Percentiles rank a stretch among this genome's conserved stretches.
These are phyloP conservation scores for Hawksworthiomyces lignivorus DNA, from an alignment of 2,329 filamentous ascomycete species.

Conservation along the genomic window DNA sequence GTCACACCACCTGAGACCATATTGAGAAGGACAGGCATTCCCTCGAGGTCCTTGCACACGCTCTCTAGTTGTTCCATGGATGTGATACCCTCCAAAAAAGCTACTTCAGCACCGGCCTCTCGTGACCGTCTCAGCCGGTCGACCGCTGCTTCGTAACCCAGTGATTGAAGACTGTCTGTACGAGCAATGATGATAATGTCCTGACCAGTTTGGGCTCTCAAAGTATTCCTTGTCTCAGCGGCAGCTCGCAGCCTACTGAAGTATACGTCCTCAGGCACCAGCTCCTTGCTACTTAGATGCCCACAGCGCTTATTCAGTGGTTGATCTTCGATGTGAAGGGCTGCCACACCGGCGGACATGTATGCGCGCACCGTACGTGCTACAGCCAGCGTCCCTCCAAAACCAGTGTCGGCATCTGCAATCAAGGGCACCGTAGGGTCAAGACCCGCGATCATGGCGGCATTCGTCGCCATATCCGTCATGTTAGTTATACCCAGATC, in stretches of 20 bases:
- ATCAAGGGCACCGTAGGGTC: constrained; percentile 50
- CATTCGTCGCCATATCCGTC: constrained; percentile 55
- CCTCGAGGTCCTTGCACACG: constrained; percentile 10
- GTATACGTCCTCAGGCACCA: constrained; percentile 45
- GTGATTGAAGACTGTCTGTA: constrained; percentile 51
- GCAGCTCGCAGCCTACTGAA: constrained; percentile 51
- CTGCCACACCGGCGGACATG: constrained; percentile 47
- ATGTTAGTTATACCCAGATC: constrained; percentile 56
- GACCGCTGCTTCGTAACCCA: constrained; percentile 51
- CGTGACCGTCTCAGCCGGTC: constrained; percentile 41
- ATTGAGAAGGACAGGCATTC: constrained; percentile 20
- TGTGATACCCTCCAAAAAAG: constrained; percentile 52
- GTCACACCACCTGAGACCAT: constrained; percentile 27
- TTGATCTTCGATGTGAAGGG: constrained; percentile 57
- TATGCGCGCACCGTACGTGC: constrained; percentile 40
- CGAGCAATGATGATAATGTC: constrained; percentile 60
- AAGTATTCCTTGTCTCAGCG: constrained; percentile 36
- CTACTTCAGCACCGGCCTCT: constrained; percentile 50
- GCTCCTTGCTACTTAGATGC: constrained; percentile 53
- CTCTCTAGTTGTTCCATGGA: constrained; percentile 35
- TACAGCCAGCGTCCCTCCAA: constrained; percentile 45
- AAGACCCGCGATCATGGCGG: constrained; percentile 56
- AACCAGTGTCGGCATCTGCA: constrained; percentile 53
- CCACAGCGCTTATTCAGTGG: constrained; percentile 58
- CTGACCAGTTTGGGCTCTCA: constrained; percentile 24